Evolutionary conservation across 2,329 filamentous ascomycete species (phyloP).

Genomic region (Colletotrichum tanaceti): DNA sequence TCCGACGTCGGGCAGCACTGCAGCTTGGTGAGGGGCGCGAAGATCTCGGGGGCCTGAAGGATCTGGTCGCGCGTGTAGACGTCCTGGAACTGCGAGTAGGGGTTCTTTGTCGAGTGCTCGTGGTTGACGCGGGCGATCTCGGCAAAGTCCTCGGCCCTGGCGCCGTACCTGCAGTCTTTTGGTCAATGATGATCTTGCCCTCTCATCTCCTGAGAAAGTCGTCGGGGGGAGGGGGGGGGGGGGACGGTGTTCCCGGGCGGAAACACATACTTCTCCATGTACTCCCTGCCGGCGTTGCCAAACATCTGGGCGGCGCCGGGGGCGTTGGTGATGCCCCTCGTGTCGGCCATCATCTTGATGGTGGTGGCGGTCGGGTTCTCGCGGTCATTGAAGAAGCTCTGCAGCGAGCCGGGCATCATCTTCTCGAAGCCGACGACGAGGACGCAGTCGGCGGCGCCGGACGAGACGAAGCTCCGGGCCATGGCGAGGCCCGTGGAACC

Average conservation of each 20-base stretch:
- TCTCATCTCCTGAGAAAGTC: not conserved
- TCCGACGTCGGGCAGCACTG: constrained; percentile 98
- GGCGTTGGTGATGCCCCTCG: constrained; percentile 82
- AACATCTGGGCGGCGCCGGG: constrained; percentile 94
- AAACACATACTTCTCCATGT: constrained; percentile 93
- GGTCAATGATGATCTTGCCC: not conserved
- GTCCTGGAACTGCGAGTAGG: constrained; percentile 97
- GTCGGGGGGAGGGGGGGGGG: not conserved
- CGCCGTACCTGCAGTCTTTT: constrained; percentile 73
- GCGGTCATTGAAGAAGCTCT: constrained; percentile 86
- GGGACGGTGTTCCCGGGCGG: no score
- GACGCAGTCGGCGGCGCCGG: constrained; percentile 87
- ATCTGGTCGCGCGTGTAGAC: constrained; percentile 91
- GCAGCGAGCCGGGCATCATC: constrained; percentile 92
- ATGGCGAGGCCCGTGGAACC: constrained; percentile 92
- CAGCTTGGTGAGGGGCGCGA: constrained; percentile 92
- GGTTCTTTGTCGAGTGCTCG: constrained; percentile 89
- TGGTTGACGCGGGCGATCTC: constrained; percentile 96
- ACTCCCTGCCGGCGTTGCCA: constrained; percentile 92
- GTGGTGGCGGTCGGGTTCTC: constrained; percentile 81
- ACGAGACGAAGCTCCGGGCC: constrained; percentile 80
- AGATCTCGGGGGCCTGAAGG: constrained; percentile 79
- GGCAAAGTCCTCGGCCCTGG: constrained; percentile 86
- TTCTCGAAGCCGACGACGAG: constrained; percentile 97
- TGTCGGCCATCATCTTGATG: constrained; percentile 82